phyloP scores from a whole-genome alignment of 2,329 filamentous ascomycete genomes.

The Colletotrichum sp. region DNA sequence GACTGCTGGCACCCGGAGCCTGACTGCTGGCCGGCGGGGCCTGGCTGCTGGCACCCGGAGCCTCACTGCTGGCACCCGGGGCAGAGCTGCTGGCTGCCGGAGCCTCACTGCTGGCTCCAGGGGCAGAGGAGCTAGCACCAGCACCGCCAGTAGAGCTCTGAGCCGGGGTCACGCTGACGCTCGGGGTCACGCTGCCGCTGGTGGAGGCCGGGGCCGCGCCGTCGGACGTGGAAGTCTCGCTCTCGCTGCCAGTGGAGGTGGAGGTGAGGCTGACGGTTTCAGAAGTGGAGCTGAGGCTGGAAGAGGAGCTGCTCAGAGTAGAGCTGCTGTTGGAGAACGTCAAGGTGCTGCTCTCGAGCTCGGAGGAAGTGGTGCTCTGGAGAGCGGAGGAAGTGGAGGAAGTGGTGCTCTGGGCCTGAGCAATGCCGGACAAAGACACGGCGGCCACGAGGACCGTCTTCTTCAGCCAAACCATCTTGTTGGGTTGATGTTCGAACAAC shows the following conservation, averaged over 20 bases:
- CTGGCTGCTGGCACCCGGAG: too few relatives aligned
- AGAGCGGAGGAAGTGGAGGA: not conserved
- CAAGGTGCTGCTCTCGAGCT: not conserved
- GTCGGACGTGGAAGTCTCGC: not conserved
- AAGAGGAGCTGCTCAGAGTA: not conserved
- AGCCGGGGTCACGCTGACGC: not conserved
- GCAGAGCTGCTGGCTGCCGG: not conserved
- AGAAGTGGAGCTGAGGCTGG: not conserved
- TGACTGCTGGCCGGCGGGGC: not conserved
- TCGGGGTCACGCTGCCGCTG: not conserved
- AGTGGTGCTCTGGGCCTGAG: not conserved
- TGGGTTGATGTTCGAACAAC: not conserved
- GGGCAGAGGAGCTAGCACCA: not conserved
- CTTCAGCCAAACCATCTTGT: conserved; percentile 9
- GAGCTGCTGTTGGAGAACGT: not conserved
- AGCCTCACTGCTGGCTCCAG: not conserved
- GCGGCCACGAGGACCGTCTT: not conserved
- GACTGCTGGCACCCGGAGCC: not conserved
- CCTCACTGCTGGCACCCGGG: too few relatives aligned
- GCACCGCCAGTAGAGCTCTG: not conserved
- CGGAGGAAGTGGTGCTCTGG: not conserved
- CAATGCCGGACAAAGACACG: not conserved
- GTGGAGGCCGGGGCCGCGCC: not conserved
- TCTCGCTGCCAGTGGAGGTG: not conserved
- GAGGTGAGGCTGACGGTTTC: not conserved